Conservation (phyloP, 805 yeast genomes). For the Suhomyces kilbournensis region DNA sequence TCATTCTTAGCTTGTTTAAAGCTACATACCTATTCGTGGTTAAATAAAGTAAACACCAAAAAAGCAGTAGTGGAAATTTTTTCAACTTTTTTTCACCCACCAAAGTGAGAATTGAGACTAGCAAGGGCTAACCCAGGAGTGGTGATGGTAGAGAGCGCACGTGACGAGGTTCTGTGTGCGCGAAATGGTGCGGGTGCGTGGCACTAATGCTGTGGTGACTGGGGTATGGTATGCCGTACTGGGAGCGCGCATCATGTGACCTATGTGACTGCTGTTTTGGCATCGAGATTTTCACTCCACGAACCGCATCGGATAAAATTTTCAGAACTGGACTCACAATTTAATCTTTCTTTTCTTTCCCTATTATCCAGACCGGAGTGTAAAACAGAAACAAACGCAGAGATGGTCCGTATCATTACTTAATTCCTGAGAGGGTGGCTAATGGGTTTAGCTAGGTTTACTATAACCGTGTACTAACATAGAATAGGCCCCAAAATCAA, state of each 20-base stretch:
- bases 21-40: slow-evolving; percentile 18
- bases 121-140: not conserved
- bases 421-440: not conserved
- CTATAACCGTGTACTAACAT: slow-evolving; percentile 36
- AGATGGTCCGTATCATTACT: slow-evolving; percentile 85
- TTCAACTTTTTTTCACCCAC: slow-evolving; percentile 8
- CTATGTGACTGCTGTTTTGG: slow-evolving; percentile 5
- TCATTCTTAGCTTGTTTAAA: not conserved
- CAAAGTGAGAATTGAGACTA: slow-evolving; percentile 5
- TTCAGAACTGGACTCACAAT: not conserved
- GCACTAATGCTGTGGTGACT: not conserved
- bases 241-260: slow-evolving; percentile 4
- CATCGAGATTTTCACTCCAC: not conserved
- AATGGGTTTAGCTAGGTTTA: not conserved
- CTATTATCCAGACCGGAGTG: slow-evolving; percentile 84
- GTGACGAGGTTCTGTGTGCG: not conserved
- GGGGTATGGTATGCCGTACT: not conserved
- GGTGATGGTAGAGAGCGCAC: not conserved
- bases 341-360: slow-evolving; percentile 2
- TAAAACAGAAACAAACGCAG: slow-evolving; percentile 67
- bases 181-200: not conserved
- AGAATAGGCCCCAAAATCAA: slow-evolving; percentile 86
- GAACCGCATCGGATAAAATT: slow-evolving; percentile 3
- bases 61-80: slow-evolving; percentile 9
- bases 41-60: slow-evolving; percentile 4